These are phyloP conservation scores for Chlorella sp. DNA, from an alignment of 139 green algal species.

Conservation along the genomic window DNA sequence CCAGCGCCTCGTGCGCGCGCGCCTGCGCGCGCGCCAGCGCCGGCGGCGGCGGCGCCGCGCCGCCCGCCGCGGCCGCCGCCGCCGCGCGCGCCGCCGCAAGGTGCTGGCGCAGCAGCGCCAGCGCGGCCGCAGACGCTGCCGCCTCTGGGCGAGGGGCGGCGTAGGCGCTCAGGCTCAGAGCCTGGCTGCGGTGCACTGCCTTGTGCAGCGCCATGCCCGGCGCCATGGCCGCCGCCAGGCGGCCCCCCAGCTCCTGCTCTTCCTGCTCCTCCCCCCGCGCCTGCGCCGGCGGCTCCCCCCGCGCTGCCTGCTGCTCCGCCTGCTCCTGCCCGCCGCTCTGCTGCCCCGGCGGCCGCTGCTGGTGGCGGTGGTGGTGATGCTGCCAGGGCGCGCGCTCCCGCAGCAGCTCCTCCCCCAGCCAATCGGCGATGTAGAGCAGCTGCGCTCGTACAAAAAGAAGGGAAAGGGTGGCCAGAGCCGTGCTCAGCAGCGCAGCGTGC, in stretches of 20 bases:
- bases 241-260: not conserved
- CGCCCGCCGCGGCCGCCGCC: constrained; percentile 1
- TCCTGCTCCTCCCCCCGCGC: not conserved
- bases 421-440: constrained; percentile 67
- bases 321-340: not conserved
- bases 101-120: not conserved
- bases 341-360: not conserved
- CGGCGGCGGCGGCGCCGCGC: not conserved
- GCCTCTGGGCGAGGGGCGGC: constrained; percentile 16
- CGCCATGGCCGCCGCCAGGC: not conserved
- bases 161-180: constrained; percentile 29
- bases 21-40: constrained; percentile 12
- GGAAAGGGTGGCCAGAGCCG: too few species aligned
- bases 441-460: too few species aligned
- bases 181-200: constrained; percentile 36
- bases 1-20: constrained; percentile 3
- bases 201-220: constrained; percentile 2
- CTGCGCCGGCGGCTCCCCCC: not conserved
- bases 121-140: not conserved
- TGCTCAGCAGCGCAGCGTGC: too few species aligned
- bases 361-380: not conserved
- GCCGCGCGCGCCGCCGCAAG: constrained; percentile 8
- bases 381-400: not conserved
- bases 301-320: not conserved
- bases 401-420: constrained; percentile 49